Conservation (phyloP, 2,329 filamentous ascomycete species). For the Aspergillus eucalypticola region DNA sequence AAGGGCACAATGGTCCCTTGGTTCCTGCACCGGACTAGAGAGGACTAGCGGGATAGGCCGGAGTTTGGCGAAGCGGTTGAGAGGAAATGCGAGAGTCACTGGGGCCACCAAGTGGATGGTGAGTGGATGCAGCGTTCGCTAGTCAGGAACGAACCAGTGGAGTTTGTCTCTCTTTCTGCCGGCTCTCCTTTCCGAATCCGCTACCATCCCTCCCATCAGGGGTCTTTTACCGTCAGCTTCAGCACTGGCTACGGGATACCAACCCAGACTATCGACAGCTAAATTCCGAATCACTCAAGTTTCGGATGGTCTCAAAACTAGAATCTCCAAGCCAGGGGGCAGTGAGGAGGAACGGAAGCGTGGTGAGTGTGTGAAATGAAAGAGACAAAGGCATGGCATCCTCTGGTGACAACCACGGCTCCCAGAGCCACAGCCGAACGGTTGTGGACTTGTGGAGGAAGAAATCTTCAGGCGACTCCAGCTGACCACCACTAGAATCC, state of each 20-base stretch:
- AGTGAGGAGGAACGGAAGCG: neutral
- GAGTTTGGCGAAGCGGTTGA: neutral
- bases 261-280: neutral
- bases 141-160: conserved; percentile 5
- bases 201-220: neutral
- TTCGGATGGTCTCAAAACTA: neutral
- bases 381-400: too few relatives aligned
- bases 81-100: neutral
- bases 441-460: neutral
- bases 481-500: neutral
- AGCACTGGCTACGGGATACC: neutral
- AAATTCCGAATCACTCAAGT: neutral
- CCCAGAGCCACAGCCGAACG: neutral
- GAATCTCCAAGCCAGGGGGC: neutral
- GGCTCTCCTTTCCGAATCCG: neutral
- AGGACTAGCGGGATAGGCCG: neutral
- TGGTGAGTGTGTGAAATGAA: neutral
- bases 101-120: neutral
- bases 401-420: neutral
- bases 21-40: conserved; percentile 1
- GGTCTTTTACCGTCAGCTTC: neutral
- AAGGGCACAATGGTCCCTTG: conserved; percentile 1
- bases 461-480: neutral
- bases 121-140: neutral
- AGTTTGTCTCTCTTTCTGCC: neutral